Evolutionary conservation across 192 early-diverging fungal genomes (phyloP).

Genomic region (Lunasporangiospora selenospora): DNA sequence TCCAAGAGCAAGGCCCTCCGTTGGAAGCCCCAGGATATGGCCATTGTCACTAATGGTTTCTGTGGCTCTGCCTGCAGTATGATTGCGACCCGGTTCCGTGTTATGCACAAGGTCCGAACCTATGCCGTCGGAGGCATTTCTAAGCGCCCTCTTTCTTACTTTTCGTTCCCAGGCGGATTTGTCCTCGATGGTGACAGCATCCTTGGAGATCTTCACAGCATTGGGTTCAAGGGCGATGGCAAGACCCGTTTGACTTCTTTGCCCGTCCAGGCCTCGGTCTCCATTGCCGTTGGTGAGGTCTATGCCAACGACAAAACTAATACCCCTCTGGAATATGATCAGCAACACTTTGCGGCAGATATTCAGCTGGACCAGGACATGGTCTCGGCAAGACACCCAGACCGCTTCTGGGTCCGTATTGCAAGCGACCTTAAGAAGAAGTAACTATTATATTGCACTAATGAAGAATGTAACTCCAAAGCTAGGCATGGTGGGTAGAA

Average conservation of each 20-base stretch:
- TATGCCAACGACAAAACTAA: slow-evolving; percentile 36
- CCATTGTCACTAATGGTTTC: slow-evolving; percentile 49
- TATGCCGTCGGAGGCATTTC: slow-evolving; percentile 41
- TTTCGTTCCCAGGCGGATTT: slow-evolving; percentile 48
- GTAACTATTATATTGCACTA: no score
- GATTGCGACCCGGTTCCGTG: slow-evolving; percentile 41
- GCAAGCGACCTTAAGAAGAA: slow-evolving; percentile 28
- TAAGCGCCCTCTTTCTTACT: slow-evolving; percentile 36
- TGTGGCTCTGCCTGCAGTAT: slow-evolving; percentile 48
- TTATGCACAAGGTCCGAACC: slow-evolving; percentile 44
- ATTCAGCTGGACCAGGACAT: slow-evolving; percentile 36
- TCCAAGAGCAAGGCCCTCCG: slow-evolving; percentile 34
- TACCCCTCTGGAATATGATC: slow-evolving; percentile 37
- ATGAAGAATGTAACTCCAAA: no score
- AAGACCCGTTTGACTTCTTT: slow-evolving; percentile 4
- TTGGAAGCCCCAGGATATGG: slow-evolving; percentile 46
- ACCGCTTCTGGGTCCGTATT: slow-evolving; percentile 37
- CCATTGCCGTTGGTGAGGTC: slow-evolving; percentile 32
- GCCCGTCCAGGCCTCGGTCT: slow-evolving; percentile 2
- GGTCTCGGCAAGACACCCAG: slow-evolving; percentile 31
- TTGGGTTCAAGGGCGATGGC: slow-evolving; percentile 18
- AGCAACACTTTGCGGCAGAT: slow-evolving; percentile 22
- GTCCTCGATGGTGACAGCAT: slow-evolving; percentile 40
- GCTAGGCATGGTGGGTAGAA: no score
- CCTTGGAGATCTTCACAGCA: slow-evolving; percentile 6